Percentiles rank a stretch among this genome's conserved stretches.
phyloP scores from a whole-genome alignment of 139 green algal genomes.

The Chlorella ohadii region DNA sequence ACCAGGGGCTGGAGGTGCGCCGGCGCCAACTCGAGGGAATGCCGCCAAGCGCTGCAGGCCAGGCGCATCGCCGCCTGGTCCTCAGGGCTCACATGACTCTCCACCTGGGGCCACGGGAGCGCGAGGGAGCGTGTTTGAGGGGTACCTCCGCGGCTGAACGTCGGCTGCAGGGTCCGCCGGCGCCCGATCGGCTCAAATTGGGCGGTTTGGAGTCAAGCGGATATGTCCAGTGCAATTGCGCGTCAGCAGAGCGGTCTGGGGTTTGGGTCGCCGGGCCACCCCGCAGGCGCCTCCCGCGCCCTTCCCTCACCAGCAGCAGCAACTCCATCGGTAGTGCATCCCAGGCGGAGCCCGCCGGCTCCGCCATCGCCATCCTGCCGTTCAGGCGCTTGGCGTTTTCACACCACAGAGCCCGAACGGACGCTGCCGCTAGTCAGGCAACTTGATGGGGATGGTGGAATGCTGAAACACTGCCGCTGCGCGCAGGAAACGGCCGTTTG shows the following conservation, averaged over 20 bases:
- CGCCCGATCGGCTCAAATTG: too few species aligned
- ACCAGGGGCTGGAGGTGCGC: constrained; percentile 8
- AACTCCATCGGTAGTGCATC: neutral
- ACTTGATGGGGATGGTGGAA: neutral
- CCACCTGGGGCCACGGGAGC: too few species aligned
- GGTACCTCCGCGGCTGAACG: too few species aligned
- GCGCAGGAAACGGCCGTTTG: too few species aligned
- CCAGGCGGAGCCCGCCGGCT: neutral
- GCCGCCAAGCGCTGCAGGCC: constrained; percentile 1
- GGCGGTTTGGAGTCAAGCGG: too few species aligned
- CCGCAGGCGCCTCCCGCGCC: neutral
- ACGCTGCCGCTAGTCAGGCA: neutral
- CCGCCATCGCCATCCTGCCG: neutral
- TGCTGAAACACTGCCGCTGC: neutral
- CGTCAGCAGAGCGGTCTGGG: neutral
- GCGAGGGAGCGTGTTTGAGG: too few species aligned
- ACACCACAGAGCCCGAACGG: too few species aligned
- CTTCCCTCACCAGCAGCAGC: neutral
- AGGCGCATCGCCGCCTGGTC: neutral
- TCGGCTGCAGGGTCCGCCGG: too few species aligned
- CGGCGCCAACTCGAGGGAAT: neutral
- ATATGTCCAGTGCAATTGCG: too few species aligned
- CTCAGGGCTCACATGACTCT: neutral
- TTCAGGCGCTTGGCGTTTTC: neutral
- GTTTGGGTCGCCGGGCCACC: neutral